These are phyloP conservation scores for Xerocomus nothofagi DNA, from an alignment of 1,284 basidiomycete species.

Conservation along the genomic window DNA sequence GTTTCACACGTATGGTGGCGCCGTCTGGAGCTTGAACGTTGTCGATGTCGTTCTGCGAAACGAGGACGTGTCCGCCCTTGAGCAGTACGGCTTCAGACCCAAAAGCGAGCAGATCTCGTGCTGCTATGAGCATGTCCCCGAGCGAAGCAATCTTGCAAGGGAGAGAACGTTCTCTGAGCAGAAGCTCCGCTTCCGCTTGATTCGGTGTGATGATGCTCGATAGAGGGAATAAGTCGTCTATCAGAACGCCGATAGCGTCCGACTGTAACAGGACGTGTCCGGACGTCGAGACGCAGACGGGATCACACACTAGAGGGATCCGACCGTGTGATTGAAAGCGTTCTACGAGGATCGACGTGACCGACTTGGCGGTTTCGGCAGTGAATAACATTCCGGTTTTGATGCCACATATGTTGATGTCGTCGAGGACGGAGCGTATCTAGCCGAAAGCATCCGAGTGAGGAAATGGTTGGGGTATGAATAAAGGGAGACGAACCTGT, in stretches of 20 bases:
- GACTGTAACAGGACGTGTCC: slow-evolving; percentile 78
- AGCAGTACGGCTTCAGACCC: slow-evolving; percentile 69
- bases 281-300: slow-evolving; percentile 92
- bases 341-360: slow-evolving; percentile 46
- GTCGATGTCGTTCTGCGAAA: slow-evolving; percentile 27
- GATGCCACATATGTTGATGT: slow-evolving; percentile 74
- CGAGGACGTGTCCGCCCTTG: slow-evolving; percentile 83
- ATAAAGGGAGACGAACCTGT: slow-evolving; percentile 51
- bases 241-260: slow-evolving; percentile 64
- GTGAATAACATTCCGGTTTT: slow-evolving; percentile 91
- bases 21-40: neutral
- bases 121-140: slow-evolving; percentile 65
- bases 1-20: slow-evolving; percentile 13
- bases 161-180: slow-evolving; percentile 47
- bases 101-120: slow-evolving; percentile 49
- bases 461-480: neutral
- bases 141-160: slow-evolving; percentile 47
- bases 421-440: slow-evolving; percentile 74
- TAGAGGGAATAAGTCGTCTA: slow-evolving; percentile 68
- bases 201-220: slow-evolving; percentile 86
- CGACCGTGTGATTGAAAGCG: slow-evolving; percentile 33
- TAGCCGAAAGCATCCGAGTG: slow-evolving; percentile 34
- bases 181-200: slow-evolving; percentile 75
- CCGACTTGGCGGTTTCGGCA: slow-evolving; percentile 45
- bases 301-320: slow-evolving; percentile 74